Percentiles rank a stretch among this genome's conserved stretches.
Conservation (phyloP, 176 grass and related monocot genomes). For the Musa itinerans region DNA sequence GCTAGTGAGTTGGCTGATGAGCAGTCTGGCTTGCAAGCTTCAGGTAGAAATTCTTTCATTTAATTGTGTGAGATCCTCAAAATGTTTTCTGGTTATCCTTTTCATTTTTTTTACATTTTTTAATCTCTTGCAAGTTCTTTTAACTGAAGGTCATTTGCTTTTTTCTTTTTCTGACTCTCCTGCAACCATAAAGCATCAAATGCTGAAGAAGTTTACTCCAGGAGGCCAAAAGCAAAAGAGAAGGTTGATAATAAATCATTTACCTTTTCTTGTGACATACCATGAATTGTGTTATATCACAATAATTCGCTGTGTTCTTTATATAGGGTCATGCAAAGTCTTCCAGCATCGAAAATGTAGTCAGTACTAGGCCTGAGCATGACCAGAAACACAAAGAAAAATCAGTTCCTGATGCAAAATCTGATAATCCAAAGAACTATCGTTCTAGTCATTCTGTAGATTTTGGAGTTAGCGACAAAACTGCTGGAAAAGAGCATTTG, state of each 20-base stretch:
- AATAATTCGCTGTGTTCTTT: background rate
- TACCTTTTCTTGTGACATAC: background rate
- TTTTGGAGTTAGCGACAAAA: slow-evolving; percentile 22
- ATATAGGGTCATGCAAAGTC: slow-evolving; percentile 51
- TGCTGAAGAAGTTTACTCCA: slow-evolving; percentile 47
- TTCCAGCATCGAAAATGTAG: slow-evolving; percentile 23
- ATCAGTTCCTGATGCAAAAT: slow-evolving; percentile 29
- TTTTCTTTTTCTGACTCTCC: slow-evolving; percentile 15
- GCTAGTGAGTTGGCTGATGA: slow-evolving; percentile 78
- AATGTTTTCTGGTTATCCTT: slow-evolving; percentile 2
- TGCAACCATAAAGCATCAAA: slow-evolving; percentile 26
- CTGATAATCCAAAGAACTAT: slow-evolving; percentile 45
- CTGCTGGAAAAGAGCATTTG: slow-evolving; percentile 31
- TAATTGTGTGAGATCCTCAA: background rate
- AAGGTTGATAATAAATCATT: slow-evolving; percentile 42
- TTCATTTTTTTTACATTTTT: slow-evolving; percentile 14
- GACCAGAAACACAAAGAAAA: slow-evolving; percentile 49
- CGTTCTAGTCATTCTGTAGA: slow-evolving; percentile 27
- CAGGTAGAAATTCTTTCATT: slow-evolving; percentile 40
- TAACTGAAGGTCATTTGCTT: slow-evolving; percentile 1
- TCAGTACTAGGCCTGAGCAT: slow-evolving; percentile 29
- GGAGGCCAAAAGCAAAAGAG: slow-evolving; percentile 58
- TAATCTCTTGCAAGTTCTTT: background rate
- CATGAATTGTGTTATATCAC: background rate
- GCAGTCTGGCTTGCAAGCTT: slow-evolving; percentile 46